These are phyloP conservation scores for Fusarium brevicatenulatum DNA, from an alignment of 2,329 filamentous ascomycete species.

Conservation along the genomic window DNA sequence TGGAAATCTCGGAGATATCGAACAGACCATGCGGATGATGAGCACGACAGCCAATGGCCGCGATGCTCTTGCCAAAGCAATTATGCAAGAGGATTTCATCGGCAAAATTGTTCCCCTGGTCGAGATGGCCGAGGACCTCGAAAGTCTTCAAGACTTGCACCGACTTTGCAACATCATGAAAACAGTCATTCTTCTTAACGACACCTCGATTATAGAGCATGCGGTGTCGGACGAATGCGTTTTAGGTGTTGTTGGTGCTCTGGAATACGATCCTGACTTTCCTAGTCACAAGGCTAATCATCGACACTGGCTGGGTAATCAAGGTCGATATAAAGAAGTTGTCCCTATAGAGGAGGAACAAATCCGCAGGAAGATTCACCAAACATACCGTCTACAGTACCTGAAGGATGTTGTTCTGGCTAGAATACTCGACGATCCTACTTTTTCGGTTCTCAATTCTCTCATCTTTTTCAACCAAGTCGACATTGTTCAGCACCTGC, in stretches of 20 bases:
- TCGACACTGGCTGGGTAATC: conserved; percentile 88
- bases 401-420: conserved; percentile 98
- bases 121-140: conserved; percentile 88
- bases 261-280: conserved; percentile 98
- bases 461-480: conserved; percentile 99
- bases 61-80: conserved; percentile 87
- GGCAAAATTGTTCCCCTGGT: conserved; percentile 86
- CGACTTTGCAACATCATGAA: conserved; percentile 98
- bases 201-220: conserved; percentile 92
- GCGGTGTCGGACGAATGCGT: conserved; percentile 91
- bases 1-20: conserved; percentile 85
- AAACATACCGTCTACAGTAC: conserved; percentile 95
- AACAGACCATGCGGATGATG: conserved; percentile 82
- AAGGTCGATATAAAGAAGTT: conserved; percentile 94
- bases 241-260: conserved; percentile 89
- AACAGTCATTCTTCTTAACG: conserved; percentile 91
- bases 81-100: conserved; percentile 88
- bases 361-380: conserved; percentile 91
- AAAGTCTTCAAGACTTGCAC: conserved; percentile 87
- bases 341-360: conserved; percentile 86
- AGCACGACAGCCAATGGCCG: conserved; percentile 79
- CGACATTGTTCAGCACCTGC: conserved; percentile 95
- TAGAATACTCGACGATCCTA: conserved; percentile 95
- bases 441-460: conserved; percentile 96
- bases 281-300: conserved; percentile 98